Conservation (phyloP, 257 asterid species). For the Nicotiana benthamiana region DNA sequence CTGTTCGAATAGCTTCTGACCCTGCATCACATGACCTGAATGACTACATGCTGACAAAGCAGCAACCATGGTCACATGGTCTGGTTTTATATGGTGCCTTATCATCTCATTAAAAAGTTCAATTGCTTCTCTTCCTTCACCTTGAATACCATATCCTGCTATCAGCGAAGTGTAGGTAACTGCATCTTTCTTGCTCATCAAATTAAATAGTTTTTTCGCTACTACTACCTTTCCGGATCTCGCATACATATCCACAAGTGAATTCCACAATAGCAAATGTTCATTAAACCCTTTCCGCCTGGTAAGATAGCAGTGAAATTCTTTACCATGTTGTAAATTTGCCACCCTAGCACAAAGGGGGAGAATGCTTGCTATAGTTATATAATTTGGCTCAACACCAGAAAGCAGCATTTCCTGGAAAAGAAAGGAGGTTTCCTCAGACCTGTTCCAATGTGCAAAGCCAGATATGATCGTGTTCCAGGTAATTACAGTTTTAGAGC, state of each 20-base stretch:
- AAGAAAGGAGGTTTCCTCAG: slow-evolving; percentile 60
- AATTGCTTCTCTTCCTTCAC: slow-evolving; percentile 60
- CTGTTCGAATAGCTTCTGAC: slow-evolving; percentile 44
- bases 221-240: slow-evolving; percentile 62
- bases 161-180: slow-evolving; percentile 83
- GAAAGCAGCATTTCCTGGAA: slow-evolving; percentile 53
- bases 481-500: slow-evolving; percentile 37
- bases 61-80: slow-evolving; percentile 69
- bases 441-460: slow-evolving; percentile 40
- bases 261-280: slow-evolving; percentile 55
- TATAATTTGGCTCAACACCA: slow-evolving; percentile 54
- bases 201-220: slow-evolving; percentile 63
- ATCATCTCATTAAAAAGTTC: slow-evolving; percentile 63
- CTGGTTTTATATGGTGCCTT: slow-evolving; percentile 50
- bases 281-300: slow-evolving; percentile 43
- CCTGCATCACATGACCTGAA: slow-evolving; percentile 68
- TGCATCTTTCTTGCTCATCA: slow-evolving; percentile 51
- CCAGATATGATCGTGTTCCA: slow-evolving; percentile 91
- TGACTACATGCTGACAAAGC: slow-evolving; percentile 81
- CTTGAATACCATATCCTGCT: slow-evolving; percentile 74
- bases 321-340: slow-evolving; percentile 67
- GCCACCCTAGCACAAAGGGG: slow-evolving; percentile 84
- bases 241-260: slow-evolving; percentile 74
- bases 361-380: slow-evolving; percentile 70
- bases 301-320: slow-evolving; percentile 63